Conservation (phyloP, 2,329 filamentous ascomycete species). For the Diaporthe amygdali region DNA sequence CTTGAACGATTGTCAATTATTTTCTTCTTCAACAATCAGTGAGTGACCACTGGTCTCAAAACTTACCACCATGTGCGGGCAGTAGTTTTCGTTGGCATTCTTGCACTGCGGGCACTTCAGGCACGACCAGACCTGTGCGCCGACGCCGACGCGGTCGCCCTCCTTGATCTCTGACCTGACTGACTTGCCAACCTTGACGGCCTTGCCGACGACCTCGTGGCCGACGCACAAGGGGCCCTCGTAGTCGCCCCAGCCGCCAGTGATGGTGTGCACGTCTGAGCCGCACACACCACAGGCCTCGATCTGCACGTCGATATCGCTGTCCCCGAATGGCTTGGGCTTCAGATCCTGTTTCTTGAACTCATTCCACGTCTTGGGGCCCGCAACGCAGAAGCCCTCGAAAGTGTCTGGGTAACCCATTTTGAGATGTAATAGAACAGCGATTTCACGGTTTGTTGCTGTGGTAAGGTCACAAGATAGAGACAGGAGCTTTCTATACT, state of each 20-base stretch:
- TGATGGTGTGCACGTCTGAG: slow-evolving; percentile 65
- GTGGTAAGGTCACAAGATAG: neutral
- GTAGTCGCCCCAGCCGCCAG: slow-evolving; percentile 55
- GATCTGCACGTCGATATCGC: slow-evolving; percentile 75
- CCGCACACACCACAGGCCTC: slow-evolving; percentile 69
- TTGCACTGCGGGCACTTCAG: slow-evolving; percentile 54
- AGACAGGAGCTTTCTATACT: neutral
- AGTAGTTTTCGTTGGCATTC: slow-evolving; percentile 56
- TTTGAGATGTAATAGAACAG: slow-evolving; percentile 17
- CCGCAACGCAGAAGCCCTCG: slow-evolving; percentile 47
- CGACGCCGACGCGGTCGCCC: slow-evolving; percentile 70
- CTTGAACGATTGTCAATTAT: too few relatives aligned
- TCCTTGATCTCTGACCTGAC: slow-evolving; percentile 52
- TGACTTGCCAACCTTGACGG: slow-evolving; percentile 49
- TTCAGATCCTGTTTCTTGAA: slow-evolving; percentile 44
- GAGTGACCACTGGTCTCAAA: neutral
- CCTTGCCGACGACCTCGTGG: slow-evolving; percentile 65
- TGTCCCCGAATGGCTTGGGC: slow-evolving; percentile 71
- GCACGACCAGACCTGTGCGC: slow-evolving; percentile 65
- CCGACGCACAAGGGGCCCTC: slow-evolving; percentile 57
- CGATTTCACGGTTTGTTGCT: neutral
- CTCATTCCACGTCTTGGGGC: slow-evolving; percentile 46
- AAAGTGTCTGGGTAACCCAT: slow-evolving; percentile 53
- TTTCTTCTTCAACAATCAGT: too few relatives aligned
- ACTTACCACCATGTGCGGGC: slow-evolving; percentile 48